Percentiles rank a stretch among this genome's conserved stretches.
Conservation (phyloP, 768 basidiomycete genomes). For the Infundibulicybe gibba region DNA sequence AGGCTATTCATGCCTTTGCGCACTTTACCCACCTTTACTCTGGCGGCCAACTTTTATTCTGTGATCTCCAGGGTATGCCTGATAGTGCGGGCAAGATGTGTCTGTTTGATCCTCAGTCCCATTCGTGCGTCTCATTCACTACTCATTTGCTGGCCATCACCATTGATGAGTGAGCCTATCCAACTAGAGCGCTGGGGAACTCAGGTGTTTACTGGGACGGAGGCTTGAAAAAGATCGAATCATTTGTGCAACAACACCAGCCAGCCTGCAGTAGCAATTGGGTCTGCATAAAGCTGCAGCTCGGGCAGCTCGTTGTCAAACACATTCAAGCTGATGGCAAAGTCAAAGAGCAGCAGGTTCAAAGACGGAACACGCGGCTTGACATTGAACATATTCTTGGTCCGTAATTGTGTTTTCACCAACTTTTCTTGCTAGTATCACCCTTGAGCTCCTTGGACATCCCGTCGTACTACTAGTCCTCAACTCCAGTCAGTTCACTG, state of each 20-base stretch:
- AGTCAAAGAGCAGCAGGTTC: too few species aligned
- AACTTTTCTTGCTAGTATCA: too few species aligned
- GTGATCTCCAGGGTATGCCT: slow-evolving; percentile 22
- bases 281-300: slow-evolving; percentile 10
- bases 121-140: slow-evolving; percentile 11
- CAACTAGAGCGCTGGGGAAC: background rate
- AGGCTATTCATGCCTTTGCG: slow-evolving; percentile 21
- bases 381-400: too few species aligned
- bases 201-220: slow-evolving; percentile 14
- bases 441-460: too few species aligned
- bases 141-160: slow-evolving; percentile 1
- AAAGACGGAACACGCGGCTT: too few species aligned
- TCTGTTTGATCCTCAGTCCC: slow-evolving; percentile 18
- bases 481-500: too few species aligned
- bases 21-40: slow-evolving; percentile 21
- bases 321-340: too few species aligned
- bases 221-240: slow-evolving; percentile 7
- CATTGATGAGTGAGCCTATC: background rate
- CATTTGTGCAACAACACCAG: slow-evolving; percentile 2
- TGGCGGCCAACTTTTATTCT: slow-evolving; percentile 12
- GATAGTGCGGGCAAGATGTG: slow-evolving; percentile 14
- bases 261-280: slow-evolving; percentile 10
- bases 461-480: too few species aligned
- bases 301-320: too few species aligned
- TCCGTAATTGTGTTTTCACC: too few species aligned